These are phyloP conservation scores for Entomortierella beljakovae DNA, from an alignment of 192 early-diverging fungal genomes.

Conservation along the genomic window DNA sequence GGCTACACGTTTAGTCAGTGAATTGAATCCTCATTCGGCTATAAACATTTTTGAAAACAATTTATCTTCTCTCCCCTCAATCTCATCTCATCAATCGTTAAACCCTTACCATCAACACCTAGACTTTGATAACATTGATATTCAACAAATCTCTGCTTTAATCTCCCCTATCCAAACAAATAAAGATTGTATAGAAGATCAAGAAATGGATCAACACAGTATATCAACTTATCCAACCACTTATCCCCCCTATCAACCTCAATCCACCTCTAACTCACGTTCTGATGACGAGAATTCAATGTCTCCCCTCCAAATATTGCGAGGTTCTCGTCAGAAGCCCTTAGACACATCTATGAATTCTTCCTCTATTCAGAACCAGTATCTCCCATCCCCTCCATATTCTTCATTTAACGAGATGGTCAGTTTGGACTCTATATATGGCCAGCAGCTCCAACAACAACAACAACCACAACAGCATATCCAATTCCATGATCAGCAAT, in stretches of 20 bases:
- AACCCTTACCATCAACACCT: background rate
- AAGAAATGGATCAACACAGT: constrained; percentile 20
- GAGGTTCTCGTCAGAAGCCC: background rate
- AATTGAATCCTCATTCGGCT: background rate
- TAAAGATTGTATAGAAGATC: constrained; percentile 16
- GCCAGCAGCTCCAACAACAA: background rate
- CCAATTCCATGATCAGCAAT: constrained; percentile 9
- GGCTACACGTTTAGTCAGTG: background rate
- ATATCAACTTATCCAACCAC: constrained; percentile 1
- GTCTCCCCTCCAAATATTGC: constrained; percentile 4
- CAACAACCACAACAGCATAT: background rate
- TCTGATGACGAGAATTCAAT: constrained; percentile 1
- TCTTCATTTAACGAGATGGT: background rate
- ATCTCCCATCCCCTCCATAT: constrained; percentile 2
- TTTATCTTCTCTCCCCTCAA: background rate
- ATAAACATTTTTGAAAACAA: background rate
- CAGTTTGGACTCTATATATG: background rate
- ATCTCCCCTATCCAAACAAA: constrained; percentile 16
- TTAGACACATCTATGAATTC: background rate
- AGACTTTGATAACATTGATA: constrained; percentile 3
- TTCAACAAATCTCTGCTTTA: background rate
- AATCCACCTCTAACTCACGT: background rate
- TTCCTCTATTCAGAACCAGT: background rate
- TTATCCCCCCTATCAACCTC: no score
- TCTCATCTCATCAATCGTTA: background rate